Percentiles rank a stretch among this genome's conserved stretches.
Evolutionary conservation across 2,329 filamentous ascomycete species (phyloP).

Genomic region (Periglandula ipomoeae): DNA sequence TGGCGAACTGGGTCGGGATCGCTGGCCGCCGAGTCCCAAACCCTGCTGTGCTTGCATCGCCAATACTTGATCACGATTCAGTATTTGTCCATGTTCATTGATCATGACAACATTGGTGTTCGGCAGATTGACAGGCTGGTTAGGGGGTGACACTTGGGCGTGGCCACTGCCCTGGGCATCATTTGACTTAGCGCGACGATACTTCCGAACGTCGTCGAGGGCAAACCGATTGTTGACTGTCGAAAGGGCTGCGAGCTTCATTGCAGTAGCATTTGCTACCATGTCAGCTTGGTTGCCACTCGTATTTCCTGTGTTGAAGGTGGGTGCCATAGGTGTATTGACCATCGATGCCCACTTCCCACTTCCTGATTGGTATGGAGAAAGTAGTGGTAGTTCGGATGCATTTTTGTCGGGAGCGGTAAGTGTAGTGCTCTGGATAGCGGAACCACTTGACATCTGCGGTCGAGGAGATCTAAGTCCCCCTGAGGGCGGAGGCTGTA

Average conservation of each 20-base stretch:
- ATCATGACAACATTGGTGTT: slow-evolving; percentile 84
- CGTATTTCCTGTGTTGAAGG: slow-evolving; percentile 54
- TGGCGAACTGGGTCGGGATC: slow-evolving; percentile 84
- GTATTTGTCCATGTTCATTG: slow-evolving; percentile 81
- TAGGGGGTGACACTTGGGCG: slow-evolving; percentile 55
- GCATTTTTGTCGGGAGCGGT: slow-evolving; percentile 57
- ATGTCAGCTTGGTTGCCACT: slow-evolving; percentile 77
- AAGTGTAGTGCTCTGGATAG: slow-evolving; percentile 77
- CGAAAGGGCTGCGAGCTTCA: slow-evolving; percentile 94
- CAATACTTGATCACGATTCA: slow-evolving; percentile 77
- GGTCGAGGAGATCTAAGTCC: slow-evolving; percentile 73
- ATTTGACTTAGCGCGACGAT: slow-evolving; percentile 81
- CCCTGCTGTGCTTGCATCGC: slow-evolving; percentile 64
- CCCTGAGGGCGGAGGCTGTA: slow-evolving; percentile 66
- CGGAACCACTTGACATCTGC: slow-evolving; percentile 54
- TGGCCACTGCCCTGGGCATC: slow-evolving; percentile 61
- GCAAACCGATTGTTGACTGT: slow-evolving; percentile 98
- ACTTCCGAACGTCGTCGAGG: slow-evolving; percentile 93
- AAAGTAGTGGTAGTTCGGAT: slow-evolving; percentile 73
- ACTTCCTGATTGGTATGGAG: slow-evolving; percentile 69
- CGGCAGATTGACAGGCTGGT: slow-evolving; percentile 53
- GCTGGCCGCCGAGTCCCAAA: slow-evolving; percentile 53
- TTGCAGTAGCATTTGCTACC: slow-evolving; percentile 96
- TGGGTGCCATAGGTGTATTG: slow-evolving; percentile 90
- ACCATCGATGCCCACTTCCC: slow-evolving; percentile 98